Evolutionary conservation across 2,329 filamentous ascomycete genomes (phyloP).

Genomic region (Fusarium udum): DNA sequence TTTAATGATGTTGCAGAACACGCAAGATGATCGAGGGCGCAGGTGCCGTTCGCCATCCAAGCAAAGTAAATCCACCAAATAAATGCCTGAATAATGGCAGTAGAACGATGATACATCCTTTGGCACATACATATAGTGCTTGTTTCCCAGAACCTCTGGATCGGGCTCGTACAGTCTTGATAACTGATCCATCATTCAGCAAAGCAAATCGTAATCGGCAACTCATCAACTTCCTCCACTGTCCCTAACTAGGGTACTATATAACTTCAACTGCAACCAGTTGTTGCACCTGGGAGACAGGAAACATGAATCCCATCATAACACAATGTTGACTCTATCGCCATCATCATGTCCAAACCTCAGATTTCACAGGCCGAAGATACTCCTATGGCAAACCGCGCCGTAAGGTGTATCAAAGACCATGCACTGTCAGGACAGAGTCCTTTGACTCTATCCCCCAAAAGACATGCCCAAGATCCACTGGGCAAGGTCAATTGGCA

Average conservation of each 20-base stretch:
- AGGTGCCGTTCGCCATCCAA: not conserved
- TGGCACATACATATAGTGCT: not conserved
- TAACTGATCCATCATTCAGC: not conserved
- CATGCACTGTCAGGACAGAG: not conserved
- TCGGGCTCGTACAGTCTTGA: not conserved
- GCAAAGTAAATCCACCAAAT: not conserved
- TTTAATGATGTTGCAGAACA: not conserved
- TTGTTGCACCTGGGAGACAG: not conserved
- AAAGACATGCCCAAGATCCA: not conserved
- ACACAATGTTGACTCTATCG: not conserved
- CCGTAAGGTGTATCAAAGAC: not conserved
- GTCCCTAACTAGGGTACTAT: not conserved
- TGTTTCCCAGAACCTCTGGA: not conserved
- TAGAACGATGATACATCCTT: not conserved
- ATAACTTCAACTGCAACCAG: not conserved
- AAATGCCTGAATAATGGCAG: not conserved
- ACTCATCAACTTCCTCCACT: not conserved
- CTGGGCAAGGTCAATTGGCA: not conserved
- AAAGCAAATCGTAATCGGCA: not conserved
- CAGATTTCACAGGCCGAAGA: not conserved
- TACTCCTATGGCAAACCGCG: not conserved
- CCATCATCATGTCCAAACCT: too few relatives aligned
- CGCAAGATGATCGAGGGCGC: not conserved
- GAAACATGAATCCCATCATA: too few relatives aligned
- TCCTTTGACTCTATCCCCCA: not conserved